Base-by-base conservation (phyloP, 495 filamentous ascomycete genomes). In the Zalerion maritima region DNA sequence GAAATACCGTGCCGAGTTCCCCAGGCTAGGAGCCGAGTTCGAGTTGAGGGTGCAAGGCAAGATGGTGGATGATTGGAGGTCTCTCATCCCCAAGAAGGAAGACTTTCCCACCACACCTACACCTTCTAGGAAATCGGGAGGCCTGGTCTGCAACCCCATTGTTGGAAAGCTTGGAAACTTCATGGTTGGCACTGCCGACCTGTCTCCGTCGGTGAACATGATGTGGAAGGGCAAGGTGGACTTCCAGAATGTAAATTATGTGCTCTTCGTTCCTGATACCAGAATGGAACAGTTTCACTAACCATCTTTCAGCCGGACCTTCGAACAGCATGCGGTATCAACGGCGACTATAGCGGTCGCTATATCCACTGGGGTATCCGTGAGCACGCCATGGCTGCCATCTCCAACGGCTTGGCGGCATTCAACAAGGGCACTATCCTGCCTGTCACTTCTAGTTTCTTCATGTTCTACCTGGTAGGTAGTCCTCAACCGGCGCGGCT, bases 171-270 rank as follows among this genome's bases (percentile, higher is more conserved):
- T 67, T 6, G 45, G 50, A 9, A 57, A 46, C 14, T 61, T 75
- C 42, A 68, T 75, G 59, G 62, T 71, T 14, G 69, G 68, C 4
- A 69, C 67, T 0, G 70, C 70, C 3, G 70, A 75, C 40, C 49
- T 75, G 11, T 59, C 66, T 0, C 66, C 67, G 5, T 70, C 64
- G 0, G 65, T 71, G 3, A 63, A 70, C 47, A 67, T 70, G 62
- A 55, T 52, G 21, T 73, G 59, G 60, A 50, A 58, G n/a, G 59
- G 44, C 12, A 66, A 64, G 38, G 44, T 58, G 3, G 65, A 68
- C 37, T 71, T 71, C 49, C 62, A 71, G 34, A 46, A 59, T 36
- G 59, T 66, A 32, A 48, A n/a, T n/a, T n/a, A n/a, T 15, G n/a
- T 15, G 22, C 18, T 12, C 32, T 21, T 10, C 14, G n/a, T 5